phyloP scores from a whole-genome alignment of 2,329 filamentous ascomycete genomes.

The Elsinoe arachidis region DNA sequence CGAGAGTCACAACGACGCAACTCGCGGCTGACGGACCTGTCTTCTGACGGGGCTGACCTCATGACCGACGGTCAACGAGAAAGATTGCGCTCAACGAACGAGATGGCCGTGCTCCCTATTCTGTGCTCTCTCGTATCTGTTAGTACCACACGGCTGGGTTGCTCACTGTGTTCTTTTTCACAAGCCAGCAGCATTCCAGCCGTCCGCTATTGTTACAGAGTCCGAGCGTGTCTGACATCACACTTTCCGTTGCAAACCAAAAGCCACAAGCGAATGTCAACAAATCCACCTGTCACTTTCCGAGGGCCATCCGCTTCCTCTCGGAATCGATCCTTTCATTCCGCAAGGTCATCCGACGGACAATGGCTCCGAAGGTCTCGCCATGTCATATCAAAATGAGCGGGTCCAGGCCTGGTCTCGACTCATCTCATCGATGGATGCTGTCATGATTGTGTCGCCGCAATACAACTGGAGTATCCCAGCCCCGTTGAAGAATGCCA shows the following conservation, averaged over 20 bases:
- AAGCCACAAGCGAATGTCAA: background rate
- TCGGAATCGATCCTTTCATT: background rate
- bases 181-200: background rate
- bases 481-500: slow-evolving; percentile 50
- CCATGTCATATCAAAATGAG: background rate
- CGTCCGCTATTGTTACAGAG: background rate
- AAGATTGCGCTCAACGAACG: background rate
- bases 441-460: slow-evolving; percentile 43
- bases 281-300: background rate
- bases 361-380: background rate
- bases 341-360: background rate
- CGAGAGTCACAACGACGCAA: background rate
- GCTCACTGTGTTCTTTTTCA: background rate
- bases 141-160: background rate
- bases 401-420: slow-evolving; percentile 35
- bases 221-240: background rate
- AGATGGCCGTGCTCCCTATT: background rate
- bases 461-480: slow-evolving; percentile 52
- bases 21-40: background rate
- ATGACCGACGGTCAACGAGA: background rate
- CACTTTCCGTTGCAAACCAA: background rate
- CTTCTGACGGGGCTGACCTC: background rate
- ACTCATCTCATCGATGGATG: slow-evolving; percentile 38
- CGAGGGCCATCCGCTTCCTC: background rate
- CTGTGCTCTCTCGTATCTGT: background rate